phyloP scores from a whole-genome alignment of 495 filamentous ascomycete species.

The Penicillium macrosclerotiorum region DNA sequence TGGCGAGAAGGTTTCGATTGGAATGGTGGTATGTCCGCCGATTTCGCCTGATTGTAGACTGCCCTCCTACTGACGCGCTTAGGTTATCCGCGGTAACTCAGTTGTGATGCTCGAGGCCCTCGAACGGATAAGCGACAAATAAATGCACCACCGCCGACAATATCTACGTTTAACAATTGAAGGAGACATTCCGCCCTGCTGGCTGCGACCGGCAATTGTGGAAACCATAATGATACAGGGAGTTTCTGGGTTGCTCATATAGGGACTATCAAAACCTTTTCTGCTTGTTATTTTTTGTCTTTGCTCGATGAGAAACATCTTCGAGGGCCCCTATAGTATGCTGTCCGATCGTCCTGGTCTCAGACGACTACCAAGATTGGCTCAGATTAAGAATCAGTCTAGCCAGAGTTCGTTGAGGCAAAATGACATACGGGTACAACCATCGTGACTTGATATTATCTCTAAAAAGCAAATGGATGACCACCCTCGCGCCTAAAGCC shows the following conservation, averaged over 20 bases:
- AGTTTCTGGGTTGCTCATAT: constrained; percentile 43
- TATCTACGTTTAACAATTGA: constrained; percentile 21
- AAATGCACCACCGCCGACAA: constrained; percentile 12
- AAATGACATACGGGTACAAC: not conserved
- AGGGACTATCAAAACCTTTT: constrained; percentile 37
- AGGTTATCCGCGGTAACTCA: constrained; percentile 88
- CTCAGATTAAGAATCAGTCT: not conserved
- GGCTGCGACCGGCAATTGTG: constrained; percentile 13
- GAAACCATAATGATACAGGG: constrained; percentile 36
- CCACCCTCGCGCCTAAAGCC: constrained; percentile 13
- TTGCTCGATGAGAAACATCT: not conserved
- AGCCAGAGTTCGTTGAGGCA: not conserved
- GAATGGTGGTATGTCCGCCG: constrained; percentile 75
- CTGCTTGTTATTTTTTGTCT: constrained; percentile 18
- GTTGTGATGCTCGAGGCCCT: constrained; percentile 90
- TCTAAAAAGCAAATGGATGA: constrained; percentile 4
- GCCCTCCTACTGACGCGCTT: constrained; percentile 2
- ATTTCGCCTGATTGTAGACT: not conserved
- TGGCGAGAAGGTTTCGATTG: constrained; percentile 85
- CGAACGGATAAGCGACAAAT: constrained; percentile 58
- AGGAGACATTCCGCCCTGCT: constrained; percentile 16
- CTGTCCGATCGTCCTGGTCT: too few species aligned
- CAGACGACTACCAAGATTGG: not conserved
- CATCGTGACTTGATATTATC: constrained; percentile 15
- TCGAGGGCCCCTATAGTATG: too few species aligned